phyloP scores from a whole-genome alignment of 164 flowering plant species.

The Buxus sempervirens region DNA sequence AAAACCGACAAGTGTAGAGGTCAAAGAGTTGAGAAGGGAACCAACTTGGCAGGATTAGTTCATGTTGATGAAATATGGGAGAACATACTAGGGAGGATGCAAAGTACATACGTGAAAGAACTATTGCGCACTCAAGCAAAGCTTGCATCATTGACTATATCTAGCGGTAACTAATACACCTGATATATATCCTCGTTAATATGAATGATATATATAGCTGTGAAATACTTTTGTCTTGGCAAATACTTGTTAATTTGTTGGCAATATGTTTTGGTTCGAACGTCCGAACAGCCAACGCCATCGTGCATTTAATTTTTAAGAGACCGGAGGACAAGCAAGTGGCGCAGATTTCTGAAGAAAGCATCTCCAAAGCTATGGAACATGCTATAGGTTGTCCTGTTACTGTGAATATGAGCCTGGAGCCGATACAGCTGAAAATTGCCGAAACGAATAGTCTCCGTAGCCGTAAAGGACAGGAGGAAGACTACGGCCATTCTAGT shows the following conservation, averaged over 20 bases:
- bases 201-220: too few relatives aligned
- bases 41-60: conserved; percentile 15
- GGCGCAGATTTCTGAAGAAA: conserved; percentile 32
- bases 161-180: conserved; percentile 23
- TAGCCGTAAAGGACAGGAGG: conserved; percentile 3
- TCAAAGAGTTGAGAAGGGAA: conserved; percentile 10
- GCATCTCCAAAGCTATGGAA: conserved; percentile 26
- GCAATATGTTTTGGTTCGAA: not conserved
- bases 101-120: conserved; percentile 22
- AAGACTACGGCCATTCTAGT: conserved; percentile 7
- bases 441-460: not conserved
- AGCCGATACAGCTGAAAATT: conserved; percentile 22
- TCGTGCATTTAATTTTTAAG: conserved; percentile 36
- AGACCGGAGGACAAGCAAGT: conserved; percentile 29
- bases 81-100: conserved; percentile 24
- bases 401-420: conserved; percentile 29
- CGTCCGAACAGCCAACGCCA: conserved; percentile 29
- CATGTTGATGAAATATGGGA: conserved; percentile 34
- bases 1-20: conserved; percentile 11
- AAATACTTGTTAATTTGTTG: too few relatives aligned
- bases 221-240: too few relatives aligned
- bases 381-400: conserved; percentile 32
- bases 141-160: conserved; percentile 35
- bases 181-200: not conserved
- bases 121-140: conserved; percentile 24